These are phyloP conservation scores for Cenchrus purpureus DNA, from an alignment of 176 grass and related monocot genomes.

Conservation along the genomic window DNA sequence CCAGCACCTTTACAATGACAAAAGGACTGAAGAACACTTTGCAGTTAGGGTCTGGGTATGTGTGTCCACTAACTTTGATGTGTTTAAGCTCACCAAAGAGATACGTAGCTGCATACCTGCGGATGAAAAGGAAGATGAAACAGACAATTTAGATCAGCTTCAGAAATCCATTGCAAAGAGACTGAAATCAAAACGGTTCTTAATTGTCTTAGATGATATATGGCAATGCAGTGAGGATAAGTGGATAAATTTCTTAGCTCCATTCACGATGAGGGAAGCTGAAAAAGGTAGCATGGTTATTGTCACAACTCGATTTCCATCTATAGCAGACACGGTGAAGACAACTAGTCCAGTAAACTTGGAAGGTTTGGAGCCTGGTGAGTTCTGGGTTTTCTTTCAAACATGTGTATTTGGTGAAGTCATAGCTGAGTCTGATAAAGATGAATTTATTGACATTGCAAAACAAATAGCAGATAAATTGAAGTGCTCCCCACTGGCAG, in stretches of 20 bases:
- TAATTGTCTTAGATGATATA: conserved; percentile 38
- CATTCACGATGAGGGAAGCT: neutral
- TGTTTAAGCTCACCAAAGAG: conserved; percentile 20
- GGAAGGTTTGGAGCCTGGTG: conserved; percentile 11
- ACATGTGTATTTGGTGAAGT: conserved; percentile 6
- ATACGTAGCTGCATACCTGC: neutral
- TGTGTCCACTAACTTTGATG: conserved; percentile 46
- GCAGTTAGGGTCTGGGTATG: conserved; percentile 26
- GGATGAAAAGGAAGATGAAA: neutral
- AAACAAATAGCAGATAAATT: neutral
- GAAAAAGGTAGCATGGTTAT: conserved; percentile 21
- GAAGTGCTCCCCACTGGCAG: conserved; percentile 18
- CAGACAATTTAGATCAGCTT: neutral
- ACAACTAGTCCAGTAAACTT: neutral
- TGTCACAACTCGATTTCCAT: conserved; percentile 26
- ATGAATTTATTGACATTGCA: neutral
- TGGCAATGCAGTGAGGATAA: conserved; percentile 9
- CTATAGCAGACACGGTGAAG: neutral
- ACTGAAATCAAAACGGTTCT: conserved; percentile 20
- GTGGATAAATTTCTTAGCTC: conserved; percentile 6
- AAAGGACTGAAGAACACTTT: conserved; percentile 19
- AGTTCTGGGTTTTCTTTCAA: conserved; percentile 22
- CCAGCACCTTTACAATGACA: conserved; percentile 29
- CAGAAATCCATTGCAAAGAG: neutral
- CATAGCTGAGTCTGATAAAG: neutral